Evolutionary conservation across 2,329 filamentous ascomycete species (phyloP), one percentile per base, ranked within the genome.

Genomic region (Blastomyces parvus): DNA sequence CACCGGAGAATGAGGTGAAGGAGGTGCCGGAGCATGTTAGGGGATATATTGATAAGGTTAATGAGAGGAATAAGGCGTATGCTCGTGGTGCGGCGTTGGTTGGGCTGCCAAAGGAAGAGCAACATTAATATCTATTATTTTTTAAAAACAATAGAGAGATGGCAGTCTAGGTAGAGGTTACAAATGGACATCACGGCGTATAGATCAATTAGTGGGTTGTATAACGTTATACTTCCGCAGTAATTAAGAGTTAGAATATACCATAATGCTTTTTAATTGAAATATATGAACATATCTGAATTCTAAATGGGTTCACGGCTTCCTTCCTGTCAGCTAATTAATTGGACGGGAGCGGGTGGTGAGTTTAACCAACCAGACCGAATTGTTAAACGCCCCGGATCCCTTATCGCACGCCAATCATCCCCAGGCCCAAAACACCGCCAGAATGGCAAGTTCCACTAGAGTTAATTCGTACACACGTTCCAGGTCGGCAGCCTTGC

Each of bases 1-100:
- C 81, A 14, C 74, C 79, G 33, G 81, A 85, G 64, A 90, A 90
- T 71, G 75, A 78, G 66, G 79, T 87, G 3, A 72, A 76, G 38
- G 72, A 81, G 9, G 76, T 89, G 22, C 89, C 90, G 9, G 79
- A 74, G 65, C 86, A 91, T 75, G 76, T 93, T 62, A 75, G 70
- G 59, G 76, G 76, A 4, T 86, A 81, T 72, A 76, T 84, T 58
- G 75, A 79, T 59, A 75, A 76, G 62, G 77, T 75, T 66, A 84
- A 83, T 70, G 70, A 71, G 48, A 68, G 70, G 65, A 81, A 79
- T 63, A 70, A 68, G 58, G 69, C 71, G 48, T 77, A 82, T 72
- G 80, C 81, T 38, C 53, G 19, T 22, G 33, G 19, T 13, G 53
- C 53, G 17, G 53, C 53, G 14, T n/a, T 36, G 33, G 53, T 13